A percentile compares a stretch with the other conserved stretches of the same genome.
Conservation (phyloP, 805 yeast species). For the Kodamaea fukazawae region DNA sequence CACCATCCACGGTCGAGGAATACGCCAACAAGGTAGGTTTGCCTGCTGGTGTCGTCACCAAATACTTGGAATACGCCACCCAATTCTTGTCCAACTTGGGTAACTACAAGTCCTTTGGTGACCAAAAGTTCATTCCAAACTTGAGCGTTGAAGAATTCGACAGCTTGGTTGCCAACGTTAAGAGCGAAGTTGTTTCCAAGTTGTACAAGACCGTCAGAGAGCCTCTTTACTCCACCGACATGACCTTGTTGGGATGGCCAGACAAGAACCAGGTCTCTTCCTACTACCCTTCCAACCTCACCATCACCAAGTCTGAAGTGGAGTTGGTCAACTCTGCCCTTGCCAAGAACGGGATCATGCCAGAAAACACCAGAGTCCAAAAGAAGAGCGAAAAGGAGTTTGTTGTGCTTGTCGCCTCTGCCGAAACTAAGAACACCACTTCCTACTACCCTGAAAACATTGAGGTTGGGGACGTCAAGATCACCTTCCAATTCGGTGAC, state of each 20-base stretch:
- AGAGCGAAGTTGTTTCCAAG: slow-evolving; percentile 29
- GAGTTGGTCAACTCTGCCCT: slow-evolving; percentile 65
- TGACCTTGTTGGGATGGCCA: slow-evolving; percentile 71
- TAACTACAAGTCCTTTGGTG: slow-evolving; percentile 85
- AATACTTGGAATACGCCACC: slow-evolving; percentile 69
- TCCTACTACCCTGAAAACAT: slow-evolving; percentile 49
- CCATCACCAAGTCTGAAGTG: slow-evolving; percentile 57
- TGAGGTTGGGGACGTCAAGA: slow-evolving; percentile 33
- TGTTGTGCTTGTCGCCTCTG: slow-evolving; percentile 68
- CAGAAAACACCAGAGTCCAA: slow-evolving; percentile 75
- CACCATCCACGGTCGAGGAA: slow-evolving; percentile 38
- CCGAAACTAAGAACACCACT: slow-evolving; percentile 46
- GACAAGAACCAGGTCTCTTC: slow-evolving; percentile 71
- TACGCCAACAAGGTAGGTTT: slow-evolving; percentile 35
- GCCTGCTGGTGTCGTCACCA: slow-evolving; percentile 31
- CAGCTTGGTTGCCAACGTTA: slow-evolving; percentile 39
- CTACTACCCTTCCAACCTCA: slow-evolving; percentile 54
- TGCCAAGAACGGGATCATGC: slow-evolving; percentile 62
- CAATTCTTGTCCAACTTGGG: slow-evolving; percentile 75
- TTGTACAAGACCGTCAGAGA: slow-evolving; percentile 43
- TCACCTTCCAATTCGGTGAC: slow-evolving; percentile 72
- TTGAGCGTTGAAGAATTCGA: slow-evolving; percentile 48
- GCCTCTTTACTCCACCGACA: slow-evolving; percentile 51
- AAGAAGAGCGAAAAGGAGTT: slow-evolving; percentile 51
- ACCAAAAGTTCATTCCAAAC: slow-evolving; percentile 77